Evolutionary conservation across 345 rosid genomes (phyloP).

Genomic region (Gossypium rotundifolium): DNA sequence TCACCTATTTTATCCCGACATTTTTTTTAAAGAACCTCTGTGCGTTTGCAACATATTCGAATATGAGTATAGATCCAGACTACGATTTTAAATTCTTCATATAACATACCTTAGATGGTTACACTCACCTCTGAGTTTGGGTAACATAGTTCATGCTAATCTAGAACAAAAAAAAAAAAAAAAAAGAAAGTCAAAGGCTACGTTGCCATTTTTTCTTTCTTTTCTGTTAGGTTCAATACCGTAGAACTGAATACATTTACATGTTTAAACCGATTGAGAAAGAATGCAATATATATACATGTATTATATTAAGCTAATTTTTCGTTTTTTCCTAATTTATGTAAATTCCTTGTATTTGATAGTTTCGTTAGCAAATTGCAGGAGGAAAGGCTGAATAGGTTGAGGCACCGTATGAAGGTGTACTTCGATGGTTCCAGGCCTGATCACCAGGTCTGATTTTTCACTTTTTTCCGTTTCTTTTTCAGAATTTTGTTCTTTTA

Average conservation of each 20-base stretch:
- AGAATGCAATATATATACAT: background rate
- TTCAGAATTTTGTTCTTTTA: background rate
- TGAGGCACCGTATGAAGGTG: conserved; percentile 69
- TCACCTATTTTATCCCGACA: too few relatives aligned
- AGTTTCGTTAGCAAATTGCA: conserved; percentile 17
- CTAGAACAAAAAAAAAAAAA: too few relatives aligned
- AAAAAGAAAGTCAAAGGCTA: background rate
- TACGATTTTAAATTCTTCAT: too few relatives aligned
- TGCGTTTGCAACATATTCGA: too few relatives aligned
- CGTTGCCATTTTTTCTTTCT: background rate
- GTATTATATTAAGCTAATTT: background rate
- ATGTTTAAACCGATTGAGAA: background rate
- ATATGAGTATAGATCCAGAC: too few relatives aligned
- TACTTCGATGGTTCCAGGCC: conserved; percentile 62
- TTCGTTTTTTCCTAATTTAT: background rate
- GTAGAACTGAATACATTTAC: background rate
- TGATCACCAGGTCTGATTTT: conserved; percentile 64
- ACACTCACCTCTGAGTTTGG: background rate
- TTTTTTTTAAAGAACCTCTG: too few relatives aligned
- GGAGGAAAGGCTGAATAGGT: conserved; percentile 73
- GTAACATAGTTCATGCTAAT: background rate
- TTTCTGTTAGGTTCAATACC: background rate
- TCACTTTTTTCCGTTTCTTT: background rate
- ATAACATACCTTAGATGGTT: too few relatives aligned
- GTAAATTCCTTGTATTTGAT: background rate